A percentile compares a stretch with the other conserved stretches of the same genome.
phyloP scores from a whole-genome alignment of 371 early-diverging fungal species.

The Sporodiniella umbellata region DNA sequence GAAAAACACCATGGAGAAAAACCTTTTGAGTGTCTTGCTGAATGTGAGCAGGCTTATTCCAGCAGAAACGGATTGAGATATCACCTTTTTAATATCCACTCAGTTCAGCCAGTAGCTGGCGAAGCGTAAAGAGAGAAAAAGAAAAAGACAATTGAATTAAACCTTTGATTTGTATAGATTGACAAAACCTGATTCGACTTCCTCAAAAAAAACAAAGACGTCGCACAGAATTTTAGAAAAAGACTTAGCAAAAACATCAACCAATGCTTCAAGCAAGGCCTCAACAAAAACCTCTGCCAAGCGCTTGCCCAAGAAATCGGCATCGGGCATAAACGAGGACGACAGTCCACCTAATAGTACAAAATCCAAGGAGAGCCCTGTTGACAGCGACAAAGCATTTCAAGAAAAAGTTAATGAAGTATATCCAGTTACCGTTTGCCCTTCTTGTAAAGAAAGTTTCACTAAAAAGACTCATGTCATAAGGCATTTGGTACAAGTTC shows the following conservation, averaged over 20 bases:
- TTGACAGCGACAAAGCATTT: background rate
- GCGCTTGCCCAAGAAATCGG: too few relatives aligned
- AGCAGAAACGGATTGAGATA: slow-evolving; percentile 23
- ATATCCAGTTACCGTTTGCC: slow-evolving; percentile 20
- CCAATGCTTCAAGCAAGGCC: too few relatives aligned
- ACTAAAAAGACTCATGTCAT: slow-evolving; percentile 32
- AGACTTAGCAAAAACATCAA: background rate
- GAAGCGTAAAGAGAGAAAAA: slow-evolving; percentile 1
- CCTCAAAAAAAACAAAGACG: background rate
- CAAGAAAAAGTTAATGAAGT: slow-evolving; percentile 13
- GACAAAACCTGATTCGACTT: too few relatives aligned
- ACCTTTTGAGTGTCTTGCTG: slow-evolving; percentile 16
- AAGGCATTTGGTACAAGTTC: slow-evolving; percentile 21
- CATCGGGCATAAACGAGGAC: too few relatives aligned
- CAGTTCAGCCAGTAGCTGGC: slow-evolving; percentile 16
- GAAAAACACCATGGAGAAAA: slow-evolving; percentile 15
- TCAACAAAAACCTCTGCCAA: too few relatives aligned
- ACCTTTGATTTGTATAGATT: too few relatives aligned
- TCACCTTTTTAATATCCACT: slow-evolving; percentile 26
- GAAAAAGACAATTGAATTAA: background rate
- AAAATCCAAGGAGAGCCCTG: slow-evolving; percentile 2
- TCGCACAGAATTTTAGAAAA: background rate
- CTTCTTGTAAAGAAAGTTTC: slow-evolving; percentile 21
- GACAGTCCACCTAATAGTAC: too few relatives aligned
- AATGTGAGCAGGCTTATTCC: slow-evolving; percentile 20